Percentiles rank a stretch among this genome's conserved stretches.
phyloP scores from a whole-genome alignment of 2,329 filamentous ascomycete genomes.

The Sporothrix sp. region DNA sequence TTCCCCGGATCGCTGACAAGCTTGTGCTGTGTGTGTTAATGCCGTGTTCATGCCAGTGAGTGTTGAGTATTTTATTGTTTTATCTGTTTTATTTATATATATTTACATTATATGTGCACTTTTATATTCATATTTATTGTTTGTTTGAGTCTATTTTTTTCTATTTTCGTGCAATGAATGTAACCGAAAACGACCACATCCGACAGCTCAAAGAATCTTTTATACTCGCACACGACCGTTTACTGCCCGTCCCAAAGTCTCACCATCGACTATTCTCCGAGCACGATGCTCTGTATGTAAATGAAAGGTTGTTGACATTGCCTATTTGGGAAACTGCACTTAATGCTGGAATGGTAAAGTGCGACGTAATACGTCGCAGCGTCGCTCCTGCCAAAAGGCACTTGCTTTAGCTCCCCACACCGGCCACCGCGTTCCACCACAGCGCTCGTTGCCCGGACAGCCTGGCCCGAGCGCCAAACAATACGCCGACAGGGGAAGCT shows the following conservation, averaged over 20 bases:
- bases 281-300: too few relatives aligned
- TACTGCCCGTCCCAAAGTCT: not conserved
- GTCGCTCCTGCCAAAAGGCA: not conserved
- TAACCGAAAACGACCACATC: not conserved
- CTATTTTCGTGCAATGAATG: not conserved
- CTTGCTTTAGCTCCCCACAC: not conserved
- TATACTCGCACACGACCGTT: not conserved
- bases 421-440: not conserved
- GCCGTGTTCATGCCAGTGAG: not conserved
- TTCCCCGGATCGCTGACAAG: too few relatives aligned
- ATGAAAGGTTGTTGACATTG: too few relatives aligned
- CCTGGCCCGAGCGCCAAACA: conserved; percentile 18
- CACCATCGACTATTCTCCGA: not conserved
- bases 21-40: too few relatives aligned
- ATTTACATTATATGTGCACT: not conserved
- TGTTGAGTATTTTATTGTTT: not conserved
- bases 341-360: too few relatives aligned
- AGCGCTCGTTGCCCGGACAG: conserved; percentile 18
- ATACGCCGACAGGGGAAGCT: conserved; percentile 2
- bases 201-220: not conserved
- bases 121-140: not conserved
- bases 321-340: not conserved
- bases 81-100: not conserved
- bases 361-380: too few relatives aligned
- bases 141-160: not conserved